These are phyloP conservation scores for Barnettozyma pratensis DNA, from an alignment of 805 yeast genomes.

Conservation along the genomic window DNA sequence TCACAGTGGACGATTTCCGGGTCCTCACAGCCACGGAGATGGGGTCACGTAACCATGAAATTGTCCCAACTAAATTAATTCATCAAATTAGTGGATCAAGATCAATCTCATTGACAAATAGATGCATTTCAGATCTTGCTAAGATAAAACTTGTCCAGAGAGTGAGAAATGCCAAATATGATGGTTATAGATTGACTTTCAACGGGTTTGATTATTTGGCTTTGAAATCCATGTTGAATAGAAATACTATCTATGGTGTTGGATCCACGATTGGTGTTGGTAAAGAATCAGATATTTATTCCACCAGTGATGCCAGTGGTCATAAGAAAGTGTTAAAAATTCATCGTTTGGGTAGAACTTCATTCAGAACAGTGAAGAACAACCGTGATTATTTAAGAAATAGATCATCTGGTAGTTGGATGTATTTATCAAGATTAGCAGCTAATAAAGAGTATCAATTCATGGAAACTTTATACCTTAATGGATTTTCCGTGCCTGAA, in stretches of 20 bases:
- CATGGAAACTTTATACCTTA: slow-evolving; percentile 66
- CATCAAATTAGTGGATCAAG: slow-evolving; percentile 74
- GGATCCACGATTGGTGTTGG: slow-evolving; percentile 95
- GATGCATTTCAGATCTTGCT: slow-evolving; percentile 81
- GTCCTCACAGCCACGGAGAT: slow-evolving; percentile 84
- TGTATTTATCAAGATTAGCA: slow-evolving; percentile 82
- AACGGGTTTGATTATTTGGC: slow-evolving; percentile 93
- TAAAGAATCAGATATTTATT: slow-evolving; percentile 92
- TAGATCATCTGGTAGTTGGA: slow-evolving; percentile 81
- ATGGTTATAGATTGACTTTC: slow-evolving; percentile 86
- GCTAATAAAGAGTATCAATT: slow-evolving; percentile 91
- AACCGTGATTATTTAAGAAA: slow-evolving; percentile 84
- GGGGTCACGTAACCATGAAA: slow-evolving; percentile 90
- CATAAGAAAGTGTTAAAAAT: slow-evolving; percentile 74
- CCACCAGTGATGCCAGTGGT: slow-evolving; percentile 67
- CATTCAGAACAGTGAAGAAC: slow-evolving; percentile 87
- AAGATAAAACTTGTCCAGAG: slow-evolving; percentile 74
- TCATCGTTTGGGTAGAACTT: slow-evolving; percentile 90
- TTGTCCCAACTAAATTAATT: slow-evolving; percentile 86
- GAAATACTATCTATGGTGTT: slow-evolving; percentile 67
- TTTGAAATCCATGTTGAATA: slow-evolving; percentile 71
- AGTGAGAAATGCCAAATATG: slow-evolving; percentile 87
- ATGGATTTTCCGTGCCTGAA: slow-evolving; percentile 81
- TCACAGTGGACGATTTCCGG: slow-evolving; percentile 85
- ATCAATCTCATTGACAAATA: slow-evolving; percentile 69